Evolutionary conservation across 2,329 filamentous ascomycete species (phyloP).

Genomic region (Verticillium isaacii): DNA sequence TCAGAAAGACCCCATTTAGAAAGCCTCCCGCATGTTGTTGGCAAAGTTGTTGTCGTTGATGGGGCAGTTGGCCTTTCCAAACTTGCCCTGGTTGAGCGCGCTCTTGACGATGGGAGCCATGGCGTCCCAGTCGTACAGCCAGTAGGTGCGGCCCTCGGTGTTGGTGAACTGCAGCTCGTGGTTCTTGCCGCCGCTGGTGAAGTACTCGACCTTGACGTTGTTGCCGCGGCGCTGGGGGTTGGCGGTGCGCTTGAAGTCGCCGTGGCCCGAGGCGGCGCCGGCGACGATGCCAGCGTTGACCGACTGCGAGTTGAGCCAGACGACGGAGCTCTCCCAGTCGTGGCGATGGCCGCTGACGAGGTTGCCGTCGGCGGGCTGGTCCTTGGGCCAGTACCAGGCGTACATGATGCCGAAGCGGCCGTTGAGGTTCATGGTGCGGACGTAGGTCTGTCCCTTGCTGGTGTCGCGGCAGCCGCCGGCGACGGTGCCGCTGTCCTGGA

Average conservation of each 20-base stretch:
- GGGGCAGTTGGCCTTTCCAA: constrained; percentile 1
- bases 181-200: constrained; percentile 2
- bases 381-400: constrained; percentile 4
- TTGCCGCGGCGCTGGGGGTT: constrained; percentile 1
- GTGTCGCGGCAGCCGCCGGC: constrained; percentile 24
- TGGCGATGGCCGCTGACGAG: constrained; percentile 29
- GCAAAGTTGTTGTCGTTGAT: constrained; percentile 4
- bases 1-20: neutral
- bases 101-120: constrained; percentile 3
- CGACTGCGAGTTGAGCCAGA: constrained; percentile 23
- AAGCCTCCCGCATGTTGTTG: constrained; percentile 4
- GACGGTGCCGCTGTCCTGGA: constrained; percentile 23
- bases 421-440: neutral
- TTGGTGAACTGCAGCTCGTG: constrained; percentile 4
- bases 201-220: constrained; percentile 5
- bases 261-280: constrained; percentile 31
- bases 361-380: constrained; percentile 2
- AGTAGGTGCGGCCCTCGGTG: constrained; percentile 3
- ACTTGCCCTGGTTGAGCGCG: constrained; percentile 3
- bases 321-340: constrained; percentile 33
- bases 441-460: constrained; percentile 31
- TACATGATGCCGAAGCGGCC: constrained; percentile 2
- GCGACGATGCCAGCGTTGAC: constrained; percentile 26
- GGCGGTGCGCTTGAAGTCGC: constrained; percentile 20
- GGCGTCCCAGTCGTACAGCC: constrained; percentile 3